Evolutionary conservation across 106 monocot species (phyloP), one percentile per base, ranked within the genome.

Genomic region (Cymbidium sinense): DNA sequence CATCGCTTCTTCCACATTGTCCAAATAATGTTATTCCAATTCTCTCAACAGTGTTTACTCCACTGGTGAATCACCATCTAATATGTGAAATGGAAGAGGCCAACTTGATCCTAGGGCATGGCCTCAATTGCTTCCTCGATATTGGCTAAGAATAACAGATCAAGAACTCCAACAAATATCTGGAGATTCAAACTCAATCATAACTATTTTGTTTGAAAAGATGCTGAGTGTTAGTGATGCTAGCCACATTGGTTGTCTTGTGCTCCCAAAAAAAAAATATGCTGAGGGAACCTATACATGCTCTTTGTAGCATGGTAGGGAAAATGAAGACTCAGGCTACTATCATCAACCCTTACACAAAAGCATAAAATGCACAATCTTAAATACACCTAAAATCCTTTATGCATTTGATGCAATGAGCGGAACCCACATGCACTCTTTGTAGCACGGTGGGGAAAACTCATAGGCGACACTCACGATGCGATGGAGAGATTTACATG

Each of bases 161-260:
- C 89, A 90, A 76, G 95, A 95, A 69, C 81, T 95, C 29, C 92
- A 92, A 73, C 86, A 95, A 71, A 87, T 93, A 75, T 87, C 88
- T 75, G 90, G 95, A 84, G 90, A 93, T 81, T 88, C 96, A 73
- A 91, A 93, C 75, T 89, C 93, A 74, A 87, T 90, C 51, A 88
- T 96, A 54, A 96, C 91, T 62, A 93, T 93, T 36, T 81, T 96
- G 81, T 96, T 96, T 83, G 96, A 96, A 76, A 96, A 96, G 80
- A 89, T 94, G 81, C 84, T 96, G 69, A 96, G 96, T 80, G 96
- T 91, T 73, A 96, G 96, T 84, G 96, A 96, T 86, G 91, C 96
- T 84, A 91, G 96, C 31, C 86, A 93, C 30, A 94, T 96, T 82
- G 96, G 96, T 75, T 91, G 96, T 64, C 75, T 96, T 55, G 96